Evolutionary conservation across 805 yeast genomes (phyloP).

Genomic region (Grigorovia humatica): DNA sequence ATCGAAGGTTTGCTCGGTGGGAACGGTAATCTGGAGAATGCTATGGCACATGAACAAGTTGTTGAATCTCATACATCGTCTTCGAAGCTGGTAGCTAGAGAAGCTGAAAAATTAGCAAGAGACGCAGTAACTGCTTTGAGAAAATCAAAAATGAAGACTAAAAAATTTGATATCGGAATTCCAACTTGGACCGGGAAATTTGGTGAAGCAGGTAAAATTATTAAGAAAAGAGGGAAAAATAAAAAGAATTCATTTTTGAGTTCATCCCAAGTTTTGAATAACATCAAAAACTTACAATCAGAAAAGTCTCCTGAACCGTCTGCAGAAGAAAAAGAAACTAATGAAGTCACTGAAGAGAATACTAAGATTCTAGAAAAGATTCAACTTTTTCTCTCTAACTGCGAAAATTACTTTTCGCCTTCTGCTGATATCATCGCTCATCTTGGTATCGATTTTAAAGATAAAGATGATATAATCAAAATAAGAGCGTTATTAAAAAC

Average conservation of each 20-base stretch:
- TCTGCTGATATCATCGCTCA: conserved; percentile 39
- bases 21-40: conserved; percentile 50
- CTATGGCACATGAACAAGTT: conserved; percentile 70
- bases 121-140: conserved; percentile 47
- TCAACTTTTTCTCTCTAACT: conserved; percentile 29
- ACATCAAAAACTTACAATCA: conserved; percentile 12
- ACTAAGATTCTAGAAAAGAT: conserved; percentile 20
- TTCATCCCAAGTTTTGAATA: conserved; percentile 19
- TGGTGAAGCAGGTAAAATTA: conserved; percentile 68
- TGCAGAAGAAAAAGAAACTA: conserved; percentile 9
- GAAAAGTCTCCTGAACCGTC: conserved; percentile 2
- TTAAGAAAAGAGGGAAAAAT: conserved; percentile 10
- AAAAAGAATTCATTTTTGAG: conserved; percentile 4
- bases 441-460: conserved; percentile 31
- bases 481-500: conserved; percentile 59
- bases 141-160: conserved; percentile 39
- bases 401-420: conserved; percentile 33
- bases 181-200: conserved; percentile 96
- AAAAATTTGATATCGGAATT: conserved; percentile 47
- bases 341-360: background rate
- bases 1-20: conserved; percentile 68
- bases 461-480: conserved; percentile 46
- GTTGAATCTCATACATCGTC: conserved; percentile 37
- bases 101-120: conserved; percentile 48
- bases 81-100: conserved; percentile 37